Evolutionary conservation across 2,329 filamentous ascomycete genomes (phyloP).

Genomic region (Calycina marina): DNA sequence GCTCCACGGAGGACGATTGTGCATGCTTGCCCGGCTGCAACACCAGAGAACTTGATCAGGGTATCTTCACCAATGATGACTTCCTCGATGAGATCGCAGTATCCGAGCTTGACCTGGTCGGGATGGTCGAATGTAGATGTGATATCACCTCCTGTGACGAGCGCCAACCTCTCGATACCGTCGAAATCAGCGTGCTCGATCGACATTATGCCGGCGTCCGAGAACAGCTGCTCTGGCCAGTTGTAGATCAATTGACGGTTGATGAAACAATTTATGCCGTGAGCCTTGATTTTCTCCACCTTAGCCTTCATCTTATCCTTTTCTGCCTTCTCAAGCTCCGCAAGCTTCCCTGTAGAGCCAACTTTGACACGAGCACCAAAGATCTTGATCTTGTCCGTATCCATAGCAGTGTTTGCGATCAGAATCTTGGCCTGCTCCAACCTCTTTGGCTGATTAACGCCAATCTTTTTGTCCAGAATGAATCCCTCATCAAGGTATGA

Average conservation of each 20-base stretch:
- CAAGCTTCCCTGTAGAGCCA: conserved; percentile 86
- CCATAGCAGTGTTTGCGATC: conserved; percentile 97
- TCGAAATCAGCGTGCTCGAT: conserved; percentile 99
- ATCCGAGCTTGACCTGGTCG: conserved; percentile 88
- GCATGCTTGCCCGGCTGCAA: conserved; percentile 85
- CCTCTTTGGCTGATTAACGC: conserved; percentile 94
- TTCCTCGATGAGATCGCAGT: conserved; percentile 93
- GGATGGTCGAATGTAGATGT: conserved; percentile 96
- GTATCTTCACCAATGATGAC: conserved; percentile 98
- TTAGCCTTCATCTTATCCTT: conserved; percentile 99
- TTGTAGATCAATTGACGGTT: conserved; percentile 99
- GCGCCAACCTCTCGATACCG: conserved; percentile 83
- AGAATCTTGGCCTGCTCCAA: conserved; percentile 97
- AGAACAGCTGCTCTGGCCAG: conserved; percentile 98
- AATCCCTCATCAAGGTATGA: conserved; percentile 97
- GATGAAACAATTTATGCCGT: conserved; percentile 99
- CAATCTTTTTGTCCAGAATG: conserved; percentile 98
- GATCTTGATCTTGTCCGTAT: conserved; percentile 99
- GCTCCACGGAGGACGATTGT: conserved; percentile 93
- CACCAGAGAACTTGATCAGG: conserved; percentile 92
- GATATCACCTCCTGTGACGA: conserved; percentile 96
- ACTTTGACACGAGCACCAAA: conserved; percentile 97
- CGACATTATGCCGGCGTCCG: conserved; percentile 92
- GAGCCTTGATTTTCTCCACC: conserved; percentile 96
- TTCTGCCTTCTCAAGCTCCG: conserved; percentile 96